Percentiles rank a stretch among this genome's conserved stretches.
These are phyloP conservation scores for Aulographum hederae DNA, from an alignment of 2,329 filamentous ascomycete genomes.

Conservation along the genomic window DNA sequence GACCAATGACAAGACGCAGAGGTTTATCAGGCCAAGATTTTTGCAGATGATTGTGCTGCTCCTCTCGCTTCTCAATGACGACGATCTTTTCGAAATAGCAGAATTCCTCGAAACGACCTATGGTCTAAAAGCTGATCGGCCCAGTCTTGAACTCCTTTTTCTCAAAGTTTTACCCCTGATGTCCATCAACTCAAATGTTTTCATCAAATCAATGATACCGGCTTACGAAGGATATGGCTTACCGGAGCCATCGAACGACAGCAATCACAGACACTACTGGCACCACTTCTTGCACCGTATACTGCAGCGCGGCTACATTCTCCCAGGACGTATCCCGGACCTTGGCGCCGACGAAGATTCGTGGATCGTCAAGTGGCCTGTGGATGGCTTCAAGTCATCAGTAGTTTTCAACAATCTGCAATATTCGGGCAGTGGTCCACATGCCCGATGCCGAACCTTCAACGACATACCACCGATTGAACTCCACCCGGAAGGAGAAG, in stretches of 20 bases:
- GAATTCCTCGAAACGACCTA: constrained; percentile 13
- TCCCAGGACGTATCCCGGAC: constrained; percentile 9
- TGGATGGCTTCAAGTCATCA: constrained; percentile 10
- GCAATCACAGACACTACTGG: constrained; percentile 8
- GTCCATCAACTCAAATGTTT: constrained; percentile 13
- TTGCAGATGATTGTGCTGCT: constrained; percentile 11
- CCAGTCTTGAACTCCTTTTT: constrained; percentile 10
- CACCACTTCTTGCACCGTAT: constrained; percentile 8
- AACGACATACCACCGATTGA: constrained; percentile 12
- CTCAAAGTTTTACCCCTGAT: constrained; percentile 13
- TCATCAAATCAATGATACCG: constrained; percentile 9
- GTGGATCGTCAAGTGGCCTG: constrained; percentile 11
- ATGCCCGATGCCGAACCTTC: too few relatives aligned
- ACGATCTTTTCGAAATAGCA: constrained; percentile 9
- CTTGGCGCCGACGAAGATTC: constrained; percentile 8
- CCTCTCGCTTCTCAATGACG: constrained; percentile 12
- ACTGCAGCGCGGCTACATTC: constrained; percentile 8
- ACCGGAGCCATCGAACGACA: constrained; percentile 4
- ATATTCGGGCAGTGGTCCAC: constrained; percentile 7
- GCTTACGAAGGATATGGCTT: constrained; percentile 8
- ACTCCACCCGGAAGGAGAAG: constrained; percentile 5
- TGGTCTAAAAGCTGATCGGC: constrained; percentile 10
- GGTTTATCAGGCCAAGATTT: constrained; percentile 9
- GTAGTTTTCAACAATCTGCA: constrained; percentile 11
- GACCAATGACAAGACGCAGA: constrained; percentile 6